Percentiles rank a stretch among this genome's conserved stretches.
phyloP scores from a whole-genome alignment of 2,329 filamentous ascomycete species.

The Bipolaris victoriae region DNA sequence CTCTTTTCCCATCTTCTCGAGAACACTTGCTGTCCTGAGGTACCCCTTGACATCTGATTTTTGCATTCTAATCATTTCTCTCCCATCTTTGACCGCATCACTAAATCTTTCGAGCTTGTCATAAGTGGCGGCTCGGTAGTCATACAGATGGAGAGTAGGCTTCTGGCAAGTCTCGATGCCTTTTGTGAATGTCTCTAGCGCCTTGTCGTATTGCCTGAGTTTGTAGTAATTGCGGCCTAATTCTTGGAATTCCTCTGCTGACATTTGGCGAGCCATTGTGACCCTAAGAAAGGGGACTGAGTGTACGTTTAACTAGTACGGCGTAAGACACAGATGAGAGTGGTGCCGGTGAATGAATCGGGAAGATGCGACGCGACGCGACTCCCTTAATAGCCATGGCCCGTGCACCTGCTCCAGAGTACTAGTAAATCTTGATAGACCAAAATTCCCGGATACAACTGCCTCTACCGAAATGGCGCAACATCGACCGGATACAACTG shows the following conservation, averaged over 20 bases:
- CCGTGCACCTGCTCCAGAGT: neutral
- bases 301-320: neutral
- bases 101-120: conserved; percentile 59
- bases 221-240: conserved; percentile 47
- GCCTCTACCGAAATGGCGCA: too few relatives aligned
- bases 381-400: neutral
- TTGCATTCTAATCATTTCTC: conserved; percentile 60
- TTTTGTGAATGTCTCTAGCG: conserved; percentile 42
- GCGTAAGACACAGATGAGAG: neutral
- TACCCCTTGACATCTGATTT: conserved; percentile 63
- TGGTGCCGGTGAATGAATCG: neutral
- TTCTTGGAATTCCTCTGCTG: conserved; percentile 45
- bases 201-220: conserved; percentile 45
- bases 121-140: conserved; percentile 62
- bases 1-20: conserved; percentile 57
- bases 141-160: conserved; percentile 52
- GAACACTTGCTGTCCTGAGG: conserved; percentile 59
- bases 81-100: conserved; percentile 62
- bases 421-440: too few relatives aligned
- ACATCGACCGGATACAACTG: too few relatives aligned
- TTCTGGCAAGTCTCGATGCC: conserved; percentile 34
- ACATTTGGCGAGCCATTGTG: conserved; percentile 39
- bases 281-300: neutral
- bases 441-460: too few relatives aligned
- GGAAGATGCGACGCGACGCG: conserved; percentile 3